Base-by-base conservation (phyloP, 2,329 filamentous ascomycete species). In the Exophiala aquamarina region DNA sequence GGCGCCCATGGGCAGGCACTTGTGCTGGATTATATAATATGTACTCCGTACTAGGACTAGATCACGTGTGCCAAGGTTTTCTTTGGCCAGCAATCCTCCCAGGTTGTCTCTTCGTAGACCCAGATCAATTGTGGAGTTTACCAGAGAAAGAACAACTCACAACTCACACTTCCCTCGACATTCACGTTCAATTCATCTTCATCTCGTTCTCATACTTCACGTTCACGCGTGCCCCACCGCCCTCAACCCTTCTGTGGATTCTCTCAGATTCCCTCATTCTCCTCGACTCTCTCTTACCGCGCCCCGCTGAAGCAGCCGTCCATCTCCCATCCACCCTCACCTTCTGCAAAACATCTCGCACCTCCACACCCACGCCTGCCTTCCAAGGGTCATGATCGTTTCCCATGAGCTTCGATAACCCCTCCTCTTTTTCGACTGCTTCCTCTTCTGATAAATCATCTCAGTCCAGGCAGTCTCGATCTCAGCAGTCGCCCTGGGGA, bases 401-500 rank as follows among this genome's bases (percentile, higher is more conserved):
- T 57, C 52, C 53, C 52, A 59, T 59, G 57, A 55, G 56, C 55
- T 55, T 52, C 54, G 54, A 49, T 55, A 57, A 50, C 41, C 43
- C 54, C 41, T 55, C 52, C 47, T 55, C 52, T 18, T 48, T 49
- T 34, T 55, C 52, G 32, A 46, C 44, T 31, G 38, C 41, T 50
- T 50, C 33, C 28, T 39, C 46, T 42, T 45, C 38, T 5, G 38
- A 50, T 37, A 44, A 50, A 40, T 41, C 45, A 29, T 21, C 46
- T 42, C 39, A 45, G 19, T 36, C 39, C 26, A 44, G 42, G 41
- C 42, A 44, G 44, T 26, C 44, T 17, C 35, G 23, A 20, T 42
- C 70, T 29, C 35, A 34, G 15, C 74, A 77, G 71, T 74, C 75
- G 66, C 70, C 74, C 65, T 81, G 78, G 78, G 76, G 74, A 70